Percentiles rank a stretch among this genome's conserved stretches.
phyloP scores from a whole-genome alignment of 2,329 filamentous ascomycete genomes.

The Penicillium sp. region DNA sequence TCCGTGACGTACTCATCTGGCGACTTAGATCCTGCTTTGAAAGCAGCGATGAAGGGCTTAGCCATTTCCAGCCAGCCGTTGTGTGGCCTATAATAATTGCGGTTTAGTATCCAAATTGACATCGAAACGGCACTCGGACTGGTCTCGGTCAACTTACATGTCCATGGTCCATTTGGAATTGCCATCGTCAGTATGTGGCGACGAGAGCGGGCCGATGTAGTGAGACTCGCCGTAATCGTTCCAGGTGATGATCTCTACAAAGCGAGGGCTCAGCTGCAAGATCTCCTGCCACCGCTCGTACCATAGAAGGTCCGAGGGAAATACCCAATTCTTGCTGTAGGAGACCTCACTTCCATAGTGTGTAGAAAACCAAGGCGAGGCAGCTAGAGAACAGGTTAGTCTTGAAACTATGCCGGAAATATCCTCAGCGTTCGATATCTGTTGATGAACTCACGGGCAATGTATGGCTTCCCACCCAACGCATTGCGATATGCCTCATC shows the following conservation, averaged over 20 bases:
- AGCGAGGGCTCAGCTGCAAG: slow-evolving; percentile 50
- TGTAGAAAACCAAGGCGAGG: slow-evolving; percentile 58
- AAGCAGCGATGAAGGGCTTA: slow-evolving; percentile 59
- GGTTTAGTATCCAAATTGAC: too few relatives aligned
- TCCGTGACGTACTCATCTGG: slow-evolving; percentile 45
- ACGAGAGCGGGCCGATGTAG: slow-evolving; percentile 56
- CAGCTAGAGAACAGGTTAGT: slow-evolving; percentile 31
- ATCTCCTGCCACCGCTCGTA: slow-evolving; percentile 49
- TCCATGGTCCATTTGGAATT: slow-evolving; percentile 57
- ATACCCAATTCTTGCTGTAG: slow-evolving; percentile 59
- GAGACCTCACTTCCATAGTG: slow-evolving; percentile 52
- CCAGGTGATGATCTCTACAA: slow-evolving; percentile 55
- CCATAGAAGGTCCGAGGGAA: slow-evolving; percentile 51
- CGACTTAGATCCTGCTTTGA: slow-evolving; percentile 50
- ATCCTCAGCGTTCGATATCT: background rate
- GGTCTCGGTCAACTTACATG: slow-evolving; percentile 41
- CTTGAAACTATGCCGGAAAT: background rate
- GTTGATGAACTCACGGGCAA: slow-evolving; percentile 46
- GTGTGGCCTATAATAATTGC: slow-evolving; percentile 56
- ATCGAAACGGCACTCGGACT: too few relatives aligned
- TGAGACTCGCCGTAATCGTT: slow-evolving; percentile 62
- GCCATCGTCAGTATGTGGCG: slow-evolving; percentile 42
- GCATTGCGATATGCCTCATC: slow-evolving; percentile 42
- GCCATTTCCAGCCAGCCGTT: slow-evolving; percentile 59
- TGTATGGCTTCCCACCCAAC: slow-evolving; percentile 50